Base-by-base conservation (phyloP, 306 rosid genomes). In the Carpinus fangiana region DNA sequence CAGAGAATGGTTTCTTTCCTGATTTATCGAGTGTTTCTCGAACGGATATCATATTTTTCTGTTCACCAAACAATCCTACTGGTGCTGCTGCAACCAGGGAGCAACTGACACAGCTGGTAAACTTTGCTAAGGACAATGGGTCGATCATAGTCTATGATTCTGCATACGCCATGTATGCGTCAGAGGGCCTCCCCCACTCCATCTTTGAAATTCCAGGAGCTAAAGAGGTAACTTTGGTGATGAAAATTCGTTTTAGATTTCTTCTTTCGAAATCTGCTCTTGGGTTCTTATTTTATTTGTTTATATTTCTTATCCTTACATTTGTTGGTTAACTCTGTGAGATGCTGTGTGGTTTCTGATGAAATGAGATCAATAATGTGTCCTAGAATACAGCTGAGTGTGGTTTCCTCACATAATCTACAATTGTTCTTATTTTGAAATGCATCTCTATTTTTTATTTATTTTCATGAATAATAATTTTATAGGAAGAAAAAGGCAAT, bases 191-290 rank as follows among this genome's bases (percentile, higher is more conserved):
- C 75, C 99, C 99, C 2, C 91, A 74, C n/a, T 87, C 99, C 80
- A 95, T 95, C 86, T 95, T 78, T 88, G 97, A 95, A 91, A 93
- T 95, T 84, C 98, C 99, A 13, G 99, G 98, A 72, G 98, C 99
- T 70, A 89, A 87, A 85, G 97, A 95, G 93, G 99, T 90, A 73
- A 73, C 83, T 73, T 48, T 16, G 45, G 45, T 41, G 45, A 36
- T 61, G 17, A 26, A 36, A 38, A 38, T 10, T 38, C 12, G 13
- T 66, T 38, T 66, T 66, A 38, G 26, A 66, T 66, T 66, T 41
- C 4, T 18, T 18, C n/a, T n/a, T n/a, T n/a, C n/a, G n/a, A 66
- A 41, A 12, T 47, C 77, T 71, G 67, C 46, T 12, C 34, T 48
- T 82, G 31, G 76, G 16, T 66, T 70, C n/a, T 21, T 59, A 59